A percentile compares a stretch with the other conserved stretches of the same genome.
phyloP scores from a whole-genome alignment of 1,284 basidiomycete species.

The Cystobasidium pallidum region DNA sequence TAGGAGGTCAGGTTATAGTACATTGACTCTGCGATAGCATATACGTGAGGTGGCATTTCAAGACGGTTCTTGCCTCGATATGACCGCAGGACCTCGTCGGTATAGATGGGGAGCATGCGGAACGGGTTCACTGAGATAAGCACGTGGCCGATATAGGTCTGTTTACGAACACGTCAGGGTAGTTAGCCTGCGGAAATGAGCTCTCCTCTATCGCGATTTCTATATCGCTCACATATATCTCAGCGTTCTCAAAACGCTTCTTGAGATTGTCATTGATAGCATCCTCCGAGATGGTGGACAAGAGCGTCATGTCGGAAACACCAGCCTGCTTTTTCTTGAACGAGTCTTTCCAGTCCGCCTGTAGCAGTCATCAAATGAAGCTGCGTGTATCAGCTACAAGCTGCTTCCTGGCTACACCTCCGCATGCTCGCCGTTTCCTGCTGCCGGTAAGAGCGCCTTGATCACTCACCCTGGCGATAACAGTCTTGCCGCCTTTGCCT shows the following conservation, averaged over 20 bases:
- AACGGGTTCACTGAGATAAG: constrained; percentile 99
- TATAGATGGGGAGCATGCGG: constrained; percentile 84
- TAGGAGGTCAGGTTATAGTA: constrained; percentile 99
- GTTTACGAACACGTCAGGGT: background rate
- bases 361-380: background rate
- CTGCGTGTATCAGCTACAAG: background rate
- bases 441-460: background rate
- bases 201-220: no score
- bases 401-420: background rate
- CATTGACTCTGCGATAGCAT: constrained; percentile 91
- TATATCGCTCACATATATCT: constrained; percentile 75
- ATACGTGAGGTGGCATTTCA: constrained; percentile 97
- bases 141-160: constrained; percentile 96
- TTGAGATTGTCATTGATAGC: constrained; percentile 97
- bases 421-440: background rate
- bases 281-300: constrained; percentile 97
- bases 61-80: constrained; percentile 98
- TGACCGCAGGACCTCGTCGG: constrained; percentile 77
- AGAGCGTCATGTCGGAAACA: constrained; percentile 96
- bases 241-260: constrained; percentile 90
- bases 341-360: constrained; percentile 98
- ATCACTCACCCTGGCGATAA: constrained; percentile 39
- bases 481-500: constrained; percentile 40
- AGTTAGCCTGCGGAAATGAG: constrained; percentile 3
- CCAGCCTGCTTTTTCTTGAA: constrained; percentile 96